phyloP scores from a whole-genome alignment of 768 basidiomycete species.

The Boletus sp. region DNA sequence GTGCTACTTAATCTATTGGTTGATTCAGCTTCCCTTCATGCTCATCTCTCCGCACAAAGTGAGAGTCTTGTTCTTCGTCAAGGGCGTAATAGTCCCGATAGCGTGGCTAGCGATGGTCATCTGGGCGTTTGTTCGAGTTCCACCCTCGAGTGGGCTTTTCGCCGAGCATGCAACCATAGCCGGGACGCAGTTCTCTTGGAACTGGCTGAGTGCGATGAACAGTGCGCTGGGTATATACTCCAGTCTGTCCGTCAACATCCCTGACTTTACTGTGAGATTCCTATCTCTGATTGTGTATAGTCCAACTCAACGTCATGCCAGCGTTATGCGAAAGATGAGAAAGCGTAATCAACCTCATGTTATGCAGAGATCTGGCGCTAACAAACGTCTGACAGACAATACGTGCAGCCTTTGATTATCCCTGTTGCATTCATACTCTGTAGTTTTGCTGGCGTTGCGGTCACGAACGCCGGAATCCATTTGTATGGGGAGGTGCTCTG shows the following conservation, averaged over 20 bases:
- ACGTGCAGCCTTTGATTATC: conserved; percentile 70
- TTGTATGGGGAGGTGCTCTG: conserved; percentile 42
- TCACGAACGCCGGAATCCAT: conserved; percentile 69
- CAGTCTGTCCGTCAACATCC: conserved; percentile 74
- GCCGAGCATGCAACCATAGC: conserved; percentile 40
- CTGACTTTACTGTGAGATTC: conserved; percentile 67
- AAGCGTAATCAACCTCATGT: conserved; percentile 17
- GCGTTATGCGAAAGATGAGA: conserved; percentile 69
- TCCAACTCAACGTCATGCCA: conserved; percentile 22
- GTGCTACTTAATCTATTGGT: conserved; percentile 76
- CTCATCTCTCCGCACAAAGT: conserved; percentile 75
- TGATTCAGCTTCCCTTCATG: conserved; percentile 73
- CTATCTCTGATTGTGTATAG: background rate
- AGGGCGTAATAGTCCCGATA: conserved; percentile 60
- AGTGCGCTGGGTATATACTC: conserved; percentile 72
- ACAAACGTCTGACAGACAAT: conserved; percentile 47
- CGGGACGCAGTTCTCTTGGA: conserved; percentile 66
- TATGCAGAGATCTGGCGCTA: background rate
- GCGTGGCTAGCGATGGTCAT: conserved; percentile 72
- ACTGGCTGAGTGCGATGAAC: conserved; percentile 75
- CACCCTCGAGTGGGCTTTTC: conserved; percentile 58
- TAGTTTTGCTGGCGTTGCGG: conserved; percentile 77
- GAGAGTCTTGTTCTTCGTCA: conserved; percentile 70
- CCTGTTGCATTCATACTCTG: conserved; percentile 73
- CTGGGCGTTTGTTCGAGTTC: conserved; percentile 73